Base-by-base conservation (phyloP, 352 stramenopile genomes). In the Globisporangium nagaii region DNA sequence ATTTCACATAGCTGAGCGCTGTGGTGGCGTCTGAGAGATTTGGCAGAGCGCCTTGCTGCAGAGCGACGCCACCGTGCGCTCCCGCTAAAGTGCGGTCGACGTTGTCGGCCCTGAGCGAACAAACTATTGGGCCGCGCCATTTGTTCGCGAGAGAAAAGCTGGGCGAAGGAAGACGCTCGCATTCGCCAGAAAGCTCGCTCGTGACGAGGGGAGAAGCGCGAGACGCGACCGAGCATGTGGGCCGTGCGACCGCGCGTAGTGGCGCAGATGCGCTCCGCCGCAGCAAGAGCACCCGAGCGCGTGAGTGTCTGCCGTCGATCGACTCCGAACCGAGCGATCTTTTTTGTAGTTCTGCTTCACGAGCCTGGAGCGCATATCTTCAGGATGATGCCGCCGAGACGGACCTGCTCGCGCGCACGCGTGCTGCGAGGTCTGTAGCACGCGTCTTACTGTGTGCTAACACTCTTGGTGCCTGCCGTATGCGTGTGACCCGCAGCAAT, bases 221-320 rank as follows among this genome's bases (percentile, higher is more conserved):
- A n/a, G n/a, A n/a, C n/a, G n/a, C n/a, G 24, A 22, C 2, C 5
- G 25, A 48, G 19, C 15, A 86, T 83, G 75, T 56, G 80, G 46
- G 62, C 80, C 51, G 49, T 85, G 53, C 65, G 60, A 47, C 75
- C 70, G 34, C 66, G 58, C 54, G 36, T 71, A 46, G 58, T 61
- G 53, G 56, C 78, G 48, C 61, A 79, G 36, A 63, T 65, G 62
- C 68, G 61, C 60, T 34, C 59, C 31, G 60, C 58, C 39, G 40
- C 43, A 24, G 59, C 47, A 22, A 53, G 50, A 49, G 25, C 66
- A 22, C 42, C 24, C 37, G 22, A 37, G 13, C 31, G 20, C n/a
- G 48, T 56, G 27, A 56, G 48, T 56, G 17, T 6, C 20, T 15
- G 22, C 6, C 17, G 13, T 35, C 19, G n/a, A n/a, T n/a, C n/a